Evolutionary conservation across 179 eudicot species (phyloP).

Genomic region (Corrigiola litoralis): DNA sequence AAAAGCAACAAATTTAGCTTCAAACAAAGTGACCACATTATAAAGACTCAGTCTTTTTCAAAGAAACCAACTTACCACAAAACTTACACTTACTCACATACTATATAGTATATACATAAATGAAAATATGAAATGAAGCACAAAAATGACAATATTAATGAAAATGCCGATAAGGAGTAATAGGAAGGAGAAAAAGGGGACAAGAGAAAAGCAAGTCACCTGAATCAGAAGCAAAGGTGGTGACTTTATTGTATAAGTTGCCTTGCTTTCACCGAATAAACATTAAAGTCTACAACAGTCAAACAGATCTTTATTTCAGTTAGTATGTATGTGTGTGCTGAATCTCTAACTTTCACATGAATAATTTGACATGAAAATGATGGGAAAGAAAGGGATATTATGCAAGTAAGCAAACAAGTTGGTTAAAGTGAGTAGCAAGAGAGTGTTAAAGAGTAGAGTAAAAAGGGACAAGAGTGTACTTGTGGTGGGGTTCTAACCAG

Average conservation of each 20-base stretch:
- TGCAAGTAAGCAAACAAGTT: background rate
- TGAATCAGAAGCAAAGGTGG: conserved; percentile 64
- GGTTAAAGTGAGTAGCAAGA: background rate
- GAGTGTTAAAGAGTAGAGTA: background rate
- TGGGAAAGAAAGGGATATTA: background rate
- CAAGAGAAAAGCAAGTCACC: conserved; percentile 38
- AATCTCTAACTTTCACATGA: conserved; percentile 47
- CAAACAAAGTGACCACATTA: conserved; percentile 13
- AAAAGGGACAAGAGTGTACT: background rate
- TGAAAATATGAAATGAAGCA: background rate
- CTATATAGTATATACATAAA: background rate
- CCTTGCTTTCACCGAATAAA: conserved; percentile 24
- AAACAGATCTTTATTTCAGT: conserved; percentile 34
- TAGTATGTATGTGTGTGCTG: background rate
- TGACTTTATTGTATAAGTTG: background rate
- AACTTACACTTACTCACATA: no score
- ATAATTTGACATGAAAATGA: conserved; percentile 37
- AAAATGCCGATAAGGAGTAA: background rate
- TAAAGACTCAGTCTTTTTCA: no score
- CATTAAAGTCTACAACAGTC: background rate
- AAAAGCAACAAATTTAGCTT: conserved; percentile 15
- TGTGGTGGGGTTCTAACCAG: conserved; percentile 12
- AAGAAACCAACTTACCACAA: conserved; percentile 5
- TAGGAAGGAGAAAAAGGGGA: background rate
- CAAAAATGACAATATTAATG: background rate